A percentile compares a stretch with the other conserved stretches of the same genome.
Conservation (phyloP, 2,329 filamentous ascomycete genomes). For the Coniochaeta sp. region DNA sequence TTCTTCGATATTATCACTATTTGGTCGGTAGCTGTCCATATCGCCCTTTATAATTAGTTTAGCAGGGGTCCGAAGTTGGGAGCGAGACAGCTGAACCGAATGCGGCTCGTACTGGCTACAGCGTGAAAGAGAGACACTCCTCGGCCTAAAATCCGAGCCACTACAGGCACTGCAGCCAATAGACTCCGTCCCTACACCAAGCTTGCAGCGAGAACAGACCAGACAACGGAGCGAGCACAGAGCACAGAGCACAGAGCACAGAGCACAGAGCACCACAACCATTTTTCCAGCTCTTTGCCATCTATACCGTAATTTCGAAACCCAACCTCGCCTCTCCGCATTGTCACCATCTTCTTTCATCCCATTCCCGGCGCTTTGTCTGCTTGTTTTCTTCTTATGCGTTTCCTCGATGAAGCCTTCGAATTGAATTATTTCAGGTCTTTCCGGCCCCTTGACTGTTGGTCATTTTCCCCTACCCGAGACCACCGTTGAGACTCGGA, state of each 20-base stretch:
- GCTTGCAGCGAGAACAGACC: not conserved
- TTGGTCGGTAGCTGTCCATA: no score
- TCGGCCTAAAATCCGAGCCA: not conserved
- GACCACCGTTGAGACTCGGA: not conserved
- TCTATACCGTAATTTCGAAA: slow-evolving; percentile 1
- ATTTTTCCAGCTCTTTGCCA: not conserved
- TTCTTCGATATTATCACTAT: no score
- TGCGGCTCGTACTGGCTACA: no score
- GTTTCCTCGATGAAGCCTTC: not conserved
- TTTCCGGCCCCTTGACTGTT: not conserved
- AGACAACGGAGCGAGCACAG: not conserved
- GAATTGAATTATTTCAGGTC: not conserved
- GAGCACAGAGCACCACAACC: not conserved
- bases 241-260: not conserved
- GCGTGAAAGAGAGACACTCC: no score
- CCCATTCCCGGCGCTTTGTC: not conserved
- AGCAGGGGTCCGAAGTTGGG: no score
- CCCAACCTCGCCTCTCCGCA: not conserved
- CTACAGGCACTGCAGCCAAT: not conserved
- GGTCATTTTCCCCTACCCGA: not conserved
- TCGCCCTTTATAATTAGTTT: no score
- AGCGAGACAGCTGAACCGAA: no score
- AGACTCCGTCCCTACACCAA: not conserved
- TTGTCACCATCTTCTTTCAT: slow-evolving; percentile 1
- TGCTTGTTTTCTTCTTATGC: not conserved